Evolutionary conservation across 2,329 filamentous ascomycete species (phyloP).

Genomic region (Ophiocordyceps camponoti-leonardi): DNA sequence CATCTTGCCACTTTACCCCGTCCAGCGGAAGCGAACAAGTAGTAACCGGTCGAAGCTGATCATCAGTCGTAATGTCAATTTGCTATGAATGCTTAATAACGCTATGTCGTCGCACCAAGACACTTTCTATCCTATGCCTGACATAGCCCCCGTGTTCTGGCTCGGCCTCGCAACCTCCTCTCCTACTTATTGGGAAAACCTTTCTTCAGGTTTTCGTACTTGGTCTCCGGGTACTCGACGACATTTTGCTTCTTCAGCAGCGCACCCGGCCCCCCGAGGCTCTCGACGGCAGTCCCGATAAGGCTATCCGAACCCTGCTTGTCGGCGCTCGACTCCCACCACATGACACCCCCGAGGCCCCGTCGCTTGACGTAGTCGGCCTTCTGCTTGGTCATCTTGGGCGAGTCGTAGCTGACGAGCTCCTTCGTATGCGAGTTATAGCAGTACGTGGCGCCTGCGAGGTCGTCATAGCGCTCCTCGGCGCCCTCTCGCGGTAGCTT

Average conservation of each 20-base stretch:
- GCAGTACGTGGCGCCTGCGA: constrained; percentile 57
- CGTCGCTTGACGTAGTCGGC: constrained; percentile 49
- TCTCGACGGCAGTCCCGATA: constrained; percentile 45
- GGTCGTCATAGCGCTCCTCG: constrained; percentile 43
- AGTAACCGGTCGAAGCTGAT: too few relatives aligned
- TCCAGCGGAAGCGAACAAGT: too few relatives aligned
- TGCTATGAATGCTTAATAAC: too few relatives aligned
- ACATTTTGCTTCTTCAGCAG: constrained; percentile 41
- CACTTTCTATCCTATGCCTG: background rate
- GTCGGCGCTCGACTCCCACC: constrained; percentile 85
- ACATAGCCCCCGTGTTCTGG: background rate
- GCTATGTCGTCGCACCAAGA: too few relatives aligned
- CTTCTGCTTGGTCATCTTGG: constrained; percentile 50
- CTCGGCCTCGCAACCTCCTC: background rate
- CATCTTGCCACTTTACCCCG: too few relatives aligned
- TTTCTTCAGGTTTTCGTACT: constrained; percentile 52
- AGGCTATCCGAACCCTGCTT: constrained; percentile 47
- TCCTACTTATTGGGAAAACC: constrained; percentile 25
- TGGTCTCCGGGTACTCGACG: constrained; percentile 43
- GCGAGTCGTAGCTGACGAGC: constrained; percentile 68
- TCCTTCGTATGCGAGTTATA: constrained; percentile 46
- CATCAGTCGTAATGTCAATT: too few relatives aligned
- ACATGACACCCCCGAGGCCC: constrained; percentile 80
- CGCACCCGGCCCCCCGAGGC: constrained; percentile 30
- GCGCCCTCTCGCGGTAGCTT: constrained; percentile 54